Conservation (phyloP, 2,329 filamentous ascomycete species). For the Penicillium sp. region DNA sequence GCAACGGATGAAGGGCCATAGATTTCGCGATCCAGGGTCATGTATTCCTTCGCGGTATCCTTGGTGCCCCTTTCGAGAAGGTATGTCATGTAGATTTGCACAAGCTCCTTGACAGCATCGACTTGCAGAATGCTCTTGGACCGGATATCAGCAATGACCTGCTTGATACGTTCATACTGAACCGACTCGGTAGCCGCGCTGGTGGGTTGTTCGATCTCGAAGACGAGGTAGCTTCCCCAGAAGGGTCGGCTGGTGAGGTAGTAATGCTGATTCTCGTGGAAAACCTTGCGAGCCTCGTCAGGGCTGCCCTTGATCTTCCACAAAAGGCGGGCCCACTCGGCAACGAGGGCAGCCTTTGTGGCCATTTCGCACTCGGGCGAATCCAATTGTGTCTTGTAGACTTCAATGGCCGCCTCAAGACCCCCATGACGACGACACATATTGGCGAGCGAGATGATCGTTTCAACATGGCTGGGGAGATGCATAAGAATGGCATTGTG, state of each 20-base stretch:
- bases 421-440: conserved; percentile 79
- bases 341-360: conserved; percentile 81
- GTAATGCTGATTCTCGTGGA: conserved; percentile 75
- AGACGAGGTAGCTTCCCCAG: conserved; percentile 84
- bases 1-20: conserved; percentile 61
- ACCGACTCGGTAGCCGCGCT: conserved; percentile 61
- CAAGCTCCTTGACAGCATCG: conserved; percentile 69
- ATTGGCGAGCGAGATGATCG: conserved; percentile 83
- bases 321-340: conserved; percentile 80
- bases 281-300: conserved; percentile 79
- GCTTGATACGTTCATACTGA: conserved; percentile 72
- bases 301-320: conserved; percentile 83
- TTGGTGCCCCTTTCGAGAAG: conserved; percentile 79
- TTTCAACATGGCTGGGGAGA: conserved; percentile 80
- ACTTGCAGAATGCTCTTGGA: conserved; percentile 68
- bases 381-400: conserved; percentile 79
- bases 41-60: conserved; percentile 80
- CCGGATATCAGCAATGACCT: conserved; percentile 73
- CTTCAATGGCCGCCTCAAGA: conserved; percentile 76
- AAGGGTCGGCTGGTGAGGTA: conserved; percentile 84
- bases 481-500: conserved; percentile 74
- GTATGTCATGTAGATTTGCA: conserved; percentile 76
- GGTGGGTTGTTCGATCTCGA: conserved; percentile 82
- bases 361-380: conserved; percentile 68
- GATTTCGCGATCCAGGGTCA: conserved; percentile 78